Evolutionary conservation across 2,329 filamentous ascomycete genomes (phyloP), one percentile per base, ranked within the genome.

Genomic region (Whalleya microplaca): DNA sequence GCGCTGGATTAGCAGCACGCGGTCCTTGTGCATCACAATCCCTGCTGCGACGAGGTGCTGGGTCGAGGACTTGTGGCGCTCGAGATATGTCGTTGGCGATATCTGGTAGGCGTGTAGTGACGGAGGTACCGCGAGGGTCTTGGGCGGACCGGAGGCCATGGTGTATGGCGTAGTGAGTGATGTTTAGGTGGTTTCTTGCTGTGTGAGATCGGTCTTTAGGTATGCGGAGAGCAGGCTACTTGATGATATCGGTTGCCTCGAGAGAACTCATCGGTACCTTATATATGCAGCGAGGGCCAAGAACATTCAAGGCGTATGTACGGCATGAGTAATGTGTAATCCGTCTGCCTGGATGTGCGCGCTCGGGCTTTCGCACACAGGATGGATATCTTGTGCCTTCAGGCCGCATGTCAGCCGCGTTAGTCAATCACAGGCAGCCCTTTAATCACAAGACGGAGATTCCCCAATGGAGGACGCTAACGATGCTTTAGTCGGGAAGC

Each of bases 1-100:
- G 64, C 79, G 77, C 64, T 80, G 79, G 9, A 82, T 62, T 19
- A 82, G 74, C 1, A 81, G 76, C 45, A 81, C 32, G 32, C 32
- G 32, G 9, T 37, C 3, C 32, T 14, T 12, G 32, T 37, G 32
- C 32, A 37, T 16, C 32, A 37, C 32, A 3, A 16, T 16, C 14
- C 9, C 32, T 14, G 32, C 32, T 37, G 32, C 32, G 7, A 37
- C 32, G 66, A 61, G 41, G 41, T 60, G 16, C 65, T 74, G 63
- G 6, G 51, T 27, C 23, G 45, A 14, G 41, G 20, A 40, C 56
- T 46, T 18, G 41, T 45, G 47, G 40, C 56, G 59, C 21, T 43
- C 43, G 20, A 62, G 44, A 29, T 50, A 62, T 3, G 45, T 51
- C 4, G 47, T 44, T 21, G 59, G 59, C 7, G 59, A 55, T 18